phyloP scores from a whole-genome alignment of 352 stramenopile species.

The Pythium biforme region DNA sequence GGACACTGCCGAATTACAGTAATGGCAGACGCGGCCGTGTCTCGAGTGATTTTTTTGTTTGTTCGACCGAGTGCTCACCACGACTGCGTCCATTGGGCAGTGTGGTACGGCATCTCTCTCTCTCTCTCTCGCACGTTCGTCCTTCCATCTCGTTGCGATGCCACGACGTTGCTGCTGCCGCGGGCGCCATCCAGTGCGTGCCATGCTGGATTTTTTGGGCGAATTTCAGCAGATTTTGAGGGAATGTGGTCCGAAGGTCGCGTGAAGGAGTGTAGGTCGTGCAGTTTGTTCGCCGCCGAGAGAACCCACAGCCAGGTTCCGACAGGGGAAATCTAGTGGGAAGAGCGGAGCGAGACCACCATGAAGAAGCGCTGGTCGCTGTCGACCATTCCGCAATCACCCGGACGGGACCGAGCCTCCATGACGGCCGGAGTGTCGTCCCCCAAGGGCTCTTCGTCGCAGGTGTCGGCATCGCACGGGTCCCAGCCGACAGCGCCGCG shows the following conservation, averaged over 20 bases:
- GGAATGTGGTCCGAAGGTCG: slow-evolving; percentile 16
- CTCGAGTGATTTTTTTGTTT: background rate
- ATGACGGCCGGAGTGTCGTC: background rate
- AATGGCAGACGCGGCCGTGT: background rate
- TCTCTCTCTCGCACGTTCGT: background rate
- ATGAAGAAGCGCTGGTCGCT: slow-evolving; percentile 44
- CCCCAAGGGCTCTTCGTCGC: background rate
- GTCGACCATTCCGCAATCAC: slow-evolving; percentile 19
- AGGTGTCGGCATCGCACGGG: background rate
- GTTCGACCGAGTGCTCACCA: background rate
- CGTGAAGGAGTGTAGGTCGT: slow-evolving; percentile 18
- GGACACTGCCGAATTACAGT: too few species aligned
- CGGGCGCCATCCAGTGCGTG: background rate
- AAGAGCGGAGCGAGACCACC: too few species aligned
- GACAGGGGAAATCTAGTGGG: background rate
- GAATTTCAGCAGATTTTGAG: background rate
- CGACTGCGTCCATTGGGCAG: background rate
- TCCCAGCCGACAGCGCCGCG: background rate
- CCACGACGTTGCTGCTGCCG: background rate
- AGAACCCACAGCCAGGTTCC: background rate
- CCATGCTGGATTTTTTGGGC: background rate
- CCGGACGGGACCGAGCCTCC: background rate
- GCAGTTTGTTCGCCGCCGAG: background rate
- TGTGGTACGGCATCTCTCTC: background rate
- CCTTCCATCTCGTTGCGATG: background rate